Percentiles rank a stretch among this genome's conserved stretches.
phyloP scores from a whole-genome alignment of 495 filamentous ascomycete genomes.

The Daldinia decipiens region DNA sequence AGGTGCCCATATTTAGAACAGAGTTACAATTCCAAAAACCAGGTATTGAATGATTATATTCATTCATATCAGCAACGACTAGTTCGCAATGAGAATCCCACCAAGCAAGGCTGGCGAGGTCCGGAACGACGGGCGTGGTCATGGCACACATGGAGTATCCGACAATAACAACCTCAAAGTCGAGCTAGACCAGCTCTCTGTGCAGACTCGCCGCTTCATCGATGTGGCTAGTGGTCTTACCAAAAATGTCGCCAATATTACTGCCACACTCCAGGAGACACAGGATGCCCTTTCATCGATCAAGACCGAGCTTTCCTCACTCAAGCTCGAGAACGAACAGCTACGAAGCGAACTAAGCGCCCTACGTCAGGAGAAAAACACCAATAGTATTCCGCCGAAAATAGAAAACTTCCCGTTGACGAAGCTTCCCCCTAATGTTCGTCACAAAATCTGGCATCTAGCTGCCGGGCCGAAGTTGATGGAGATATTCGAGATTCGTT shows the following conservation, averaged over 20 bases:
- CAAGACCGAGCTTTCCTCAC: not conserved
- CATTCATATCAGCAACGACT: not conserved
- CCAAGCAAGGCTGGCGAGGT: not conserved
- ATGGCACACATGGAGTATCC: not conserved
- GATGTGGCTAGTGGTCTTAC: not conserved
- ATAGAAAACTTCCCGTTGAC: slow-evolving; percentile 2
- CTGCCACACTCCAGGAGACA: not conserved
- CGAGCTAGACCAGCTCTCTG: not conserved
- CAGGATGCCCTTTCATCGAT: not conserved
- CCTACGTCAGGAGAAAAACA: not conserved
- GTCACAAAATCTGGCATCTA: not conserved
- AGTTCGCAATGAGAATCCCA: not conserved
- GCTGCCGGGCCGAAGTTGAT: not conserved
- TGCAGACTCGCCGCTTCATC: not conserved
- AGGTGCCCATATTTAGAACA: not conserved
- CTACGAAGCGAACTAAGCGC: not conserved
- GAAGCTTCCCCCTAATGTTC: not conserved
- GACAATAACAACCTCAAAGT: not conserved
- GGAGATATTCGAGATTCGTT: slow-evolving; percentile 2
- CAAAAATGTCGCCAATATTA: not conserved
- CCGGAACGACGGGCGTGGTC: not conserved
- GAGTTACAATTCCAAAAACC: not conserved
- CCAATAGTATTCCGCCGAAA: not conserved
- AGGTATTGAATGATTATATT: not conserved
- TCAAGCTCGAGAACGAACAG: not conserved